phyloP scores from a whole-genome alignment of 2,329 filamentous ascomycete genomes.

The Colletotrichum liaoningense region DNA sequence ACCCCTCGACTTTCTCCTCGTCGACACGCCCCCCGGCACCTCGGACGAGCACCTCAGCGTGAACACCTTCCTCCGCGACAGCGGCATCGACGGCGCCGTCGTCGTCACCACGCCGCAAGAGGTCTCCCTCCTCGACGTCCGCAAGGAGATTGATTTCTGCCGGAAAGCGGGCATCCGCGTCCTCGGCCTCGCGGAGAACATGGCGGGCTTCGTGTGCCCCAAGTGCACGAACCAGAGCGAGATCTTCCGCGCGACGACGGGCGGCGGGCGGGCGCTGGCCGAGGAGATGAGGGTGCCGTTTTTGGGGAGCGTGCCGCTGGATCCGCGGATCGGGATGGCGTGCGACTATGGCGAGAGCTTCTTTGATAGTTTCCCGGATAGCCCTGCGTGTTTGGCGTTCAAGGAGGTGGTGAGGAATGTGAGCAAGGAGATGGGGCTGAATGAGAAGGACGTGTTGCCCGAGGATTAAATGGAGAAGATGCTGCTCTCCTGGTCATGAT shows the following conservation, averaged over 20 bases:
- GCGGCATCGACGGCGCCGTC: conserved; percentile 92
- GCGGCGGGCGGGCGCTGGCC: conserved; percentile 83
- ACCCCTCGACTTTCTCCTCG: conserved; percentile 89
- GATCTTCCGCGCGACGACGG: conserved; percentile 93
- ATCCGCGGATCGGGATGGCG: conserved; percentile 94
- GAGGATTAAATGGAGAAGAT: conserved; percentile 42
- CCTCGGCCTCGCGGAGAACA: conserved; percentile 94
- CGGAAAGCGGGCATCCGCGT: conserved; percentile 91
- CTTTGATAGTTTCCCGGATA: conserved; percentile 93
- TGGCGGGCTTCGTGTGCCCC: conserved; percentile 96
- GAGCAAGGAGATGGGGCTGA: conserved; percentile 72
- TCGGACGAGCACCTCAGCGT: conserved; percentile 96
- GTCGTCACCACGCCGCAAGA: conserved; percentile 96
- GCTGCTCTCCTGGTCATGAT: not conserved
- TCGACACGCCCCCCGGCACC: conserved; percentile 96
- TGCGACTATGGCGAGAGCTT: conserved; percentile 99
- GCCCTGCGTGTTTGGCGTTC: conserved; percentile 87
- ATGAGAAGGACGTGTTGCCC: conserved; percentile 64
- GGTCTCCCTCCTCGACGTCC: conserved; percentile 88
- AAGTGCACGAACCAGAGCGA: conserved; percentile 85
- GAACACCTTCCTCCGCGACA: conserved; percentile 90
- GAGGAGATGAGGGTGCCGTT: conserved; percentile 90
- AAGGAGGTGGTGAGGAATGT: conserved; percentile 82
- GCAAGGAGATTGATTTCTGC: conserved; percentile 98
- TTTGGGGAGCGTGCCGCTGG: conserved; percentile 88